Base-by-base conservation (phyloP, 345 rosid species). In the Corchorus olitorius region DNA sequence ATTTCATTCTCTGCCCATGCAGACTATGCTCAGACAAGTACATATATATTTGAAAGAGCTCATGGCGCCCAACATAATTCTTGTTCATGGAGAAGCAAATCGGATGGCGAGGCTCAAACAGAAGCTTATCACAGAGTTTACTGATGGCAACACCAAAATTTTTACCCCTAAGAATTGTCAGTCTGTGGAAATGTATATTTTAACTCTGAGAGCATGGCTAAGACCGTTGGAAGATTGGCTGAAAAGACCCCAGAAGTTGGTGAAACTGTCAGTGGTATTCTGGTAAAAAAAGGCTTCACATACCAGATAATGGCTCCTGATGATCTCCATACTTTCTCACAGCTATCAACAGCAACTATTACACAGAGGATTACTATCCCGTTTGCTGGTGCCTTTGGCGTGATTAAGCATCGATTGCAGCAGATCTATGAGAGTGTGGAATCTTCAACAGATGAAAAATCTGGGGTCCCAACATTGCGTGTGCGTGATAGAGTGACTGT, bases 231-330 rank as follows among this genome's bases (percentile, higher is more conserved):
- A 50, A 93, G 86, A 75, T 83, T 92, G 61, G 99, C 98, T 1
- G 97, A 90, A 66, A 90, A 85, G 80, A 92, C 93, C 9, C 99
- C 97, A 0, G 94, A 86, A 46, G 90, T 79, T 20, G 96, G 92
- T 8, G 98, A 95, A 53, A 81, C 89, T 15, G 98, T 92, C 37
- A 90, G 92, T 55, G 98, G 96, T 41, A 83, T 92, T 75, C 90
- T 93, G 35, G 96, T 89, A 37, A 95, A 95, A 94, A 93, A 93
- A 84, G 96, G 96, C 43, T 95, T 95, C 82, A 87, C 97, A 58
- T 92, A 90, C 80, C 99, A 95, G 86, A 93, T 95, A 71, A 95
- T 95, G 99, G 97, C 97, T 45, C 93, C 98, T 3, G 99, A 89
- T 67, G 99, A 95, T 84, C 97, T 95, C 69, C 96, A 92, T 80